Conservation (phyloP, 2,329 filamentous ascomycete genomes). For the Fusarium nodosum region DNA sequence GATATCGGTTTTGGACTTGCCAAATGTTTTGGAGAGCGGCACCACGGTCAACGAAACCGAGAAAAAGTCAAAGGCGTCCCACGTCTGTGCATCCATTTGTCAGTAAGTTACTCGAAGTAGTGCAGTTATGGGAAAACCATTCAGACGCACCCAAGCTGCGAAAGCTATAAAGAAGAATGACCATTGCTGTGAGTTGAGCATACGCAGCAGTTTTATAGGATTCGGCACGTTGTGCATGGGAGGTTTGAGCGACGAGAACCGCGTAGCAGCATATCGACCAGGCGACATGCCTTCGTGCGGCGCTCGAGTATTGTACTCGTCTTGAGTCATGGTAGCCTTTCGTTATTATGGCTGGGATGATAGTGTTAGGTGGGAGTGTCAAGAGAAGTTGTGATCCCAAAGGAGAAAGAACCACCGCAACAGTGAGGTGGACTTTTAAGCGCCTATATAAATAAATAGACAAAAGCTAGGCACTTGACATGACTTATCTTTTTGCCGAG, state of each 20-base stretch:
- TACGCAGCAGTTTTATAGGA: conserved; percentile 63
- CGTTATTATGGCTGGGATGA: neutral
- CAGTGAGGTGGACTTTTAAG: neutral
- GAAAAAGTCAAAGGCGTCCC: conserved; percentile 77
- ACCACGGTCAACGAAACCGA: conserved; percentile 44
- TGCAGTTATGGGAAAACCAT: neutral
- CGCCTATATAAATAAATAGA: neutral
- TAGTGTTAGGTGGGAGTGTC: neutral
- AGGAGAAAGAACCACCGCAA: neutral
- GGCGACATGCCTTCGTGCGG: conserved; percentile 65
- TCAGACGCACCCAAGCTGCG: conserved; percentile 65
- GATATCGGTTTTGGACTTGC: conserved; percentile 68
- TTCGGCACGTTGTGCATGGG: conserved; percentile 68
- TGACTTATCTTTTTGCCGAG: neutral
- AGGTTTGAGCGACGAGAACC: conserved; percentile 69
- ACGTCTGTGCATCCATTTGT: conserved; percentile 60
- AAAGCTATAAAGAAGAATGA: conserved; percentile 69
- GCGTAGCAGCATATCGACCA: conserved; percentile 63
- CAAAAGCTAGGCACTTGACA: conserved; percentile 10
- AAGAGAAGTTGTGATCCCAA: neutral
- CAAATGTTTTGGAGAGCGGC: conserved; percentile 57
- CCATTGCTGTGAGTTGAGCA: conserved; percentile 66
- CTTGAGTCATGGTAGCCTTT: conserved; percentile 40
- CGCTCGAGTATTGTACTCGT: conserved; percentile 54
- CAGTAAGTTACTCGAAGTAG: neutral